Conservation (phyloP, 225 moss, liverwort and hornwort species). For the Bryum argenteum region DNA sequence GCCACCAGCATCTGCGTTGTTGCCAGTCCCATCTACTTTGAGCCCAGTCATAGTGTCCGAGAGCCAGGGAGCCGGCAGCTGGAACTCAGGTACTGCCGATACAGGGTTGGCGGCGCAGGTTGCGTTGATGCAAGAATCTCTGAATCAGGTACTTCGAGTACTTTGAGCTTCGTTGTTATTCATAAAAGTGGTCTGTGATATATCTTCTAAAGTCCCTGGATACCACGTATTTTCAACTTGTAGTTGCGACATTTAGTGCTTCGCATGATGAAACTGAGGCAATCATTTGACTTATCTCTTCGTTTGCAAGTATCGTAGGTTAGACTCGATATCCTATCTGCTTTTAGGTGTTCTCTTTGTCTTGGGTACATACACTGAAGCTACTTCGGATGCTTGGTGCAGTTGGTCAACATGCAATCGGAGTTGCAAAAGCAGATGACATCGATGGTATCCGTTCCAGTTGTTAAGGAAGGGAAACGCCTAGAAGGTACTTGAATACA, state of each 20-base stretch:
- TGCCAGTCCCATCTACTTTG: constrained; percentile 46
- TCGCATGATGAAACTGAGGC: constrained; percentile 12
- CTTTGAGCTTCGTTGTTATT: constrained; percentile 11
- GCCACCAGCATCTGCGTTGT: constrained; percentile 47
- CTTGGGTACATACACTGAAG: constrained; percentile 7
- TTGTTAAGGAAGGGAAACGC: constrained; percentile 87
- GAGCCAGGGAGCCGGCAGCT: constrained; percentile 59
- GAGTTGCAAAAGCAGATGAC: constrained; percentile 95
- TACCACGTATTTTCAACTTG: not conserved
- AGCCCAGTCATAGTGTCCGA: constrained; percentile 51
- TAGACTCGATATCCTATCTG: not conserved
- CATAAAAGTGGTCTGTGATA: not conserved
- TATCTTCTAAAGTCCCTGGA: constrained; percentile 12
- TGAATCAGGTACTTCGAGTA: constrained; percentile 67
- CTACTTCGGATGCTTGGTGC: constrained; percentile 39
- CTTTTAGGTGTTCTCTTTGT: constrained; percentile 14
- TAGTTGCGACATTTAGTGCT: not conserved
- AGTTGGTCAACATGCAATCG: constrained; percentile 85
- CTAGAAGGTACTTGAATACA: constrained; percentile 54
- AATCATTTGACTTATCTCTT: not conserved
- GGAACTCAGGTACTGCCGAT: constrained; percentile 49
- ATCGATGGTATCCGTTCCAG: constrained; percentile 75
- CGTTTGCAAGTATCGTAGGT: constrained; percentile 4
- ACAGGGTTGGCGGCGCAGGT: constrained; percentile 68
- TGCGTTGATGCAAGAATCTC: constrained; percentile 84